Percentiles rank a stretch among this genome's conserved stretches.
These are phyloP conservation scores for Tetrahymena borealis DNA, from an alignment of 73 alveolate species.

Conservation along the genomic window DNA sequence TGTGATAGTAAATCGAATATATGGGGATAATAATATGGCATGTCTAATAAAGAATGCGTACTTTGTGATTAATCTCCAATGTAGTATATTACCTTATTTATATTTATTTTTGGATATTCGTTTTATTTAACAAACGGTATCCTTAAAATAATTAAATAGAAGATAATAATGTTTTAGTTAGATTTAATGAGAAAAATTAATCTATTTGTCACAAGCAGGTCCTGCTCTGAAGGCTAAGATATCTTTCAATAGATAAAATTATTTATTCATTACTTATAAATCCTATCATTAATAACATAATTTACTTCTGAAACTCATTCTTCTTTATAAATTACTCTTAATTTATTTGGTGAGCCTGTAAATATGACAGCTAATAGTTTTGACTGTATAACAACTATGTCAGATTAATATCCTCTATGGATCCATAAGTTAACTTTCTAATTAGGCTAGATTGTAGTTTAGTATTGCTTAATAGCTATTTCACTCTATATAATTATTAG, in stretches of 20 bases:
- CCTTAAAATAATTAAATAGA: neutral
- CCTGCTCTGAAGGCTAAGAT: neutral
- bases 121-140: neutral
- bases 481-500: too few species aligned
- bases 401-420: too few species aligned
- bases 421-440: too few species aligned
- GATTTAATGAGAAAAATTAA: neutral
- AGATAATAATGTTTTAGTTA: neutral
- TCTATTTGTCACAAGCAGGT: neutral
- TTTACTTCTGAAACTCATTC: neutral
- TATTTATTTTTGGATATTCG: neutral
- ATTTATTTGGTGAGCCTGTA: neutral
- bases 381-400: neutral
- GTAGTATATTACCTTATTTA: neutral
- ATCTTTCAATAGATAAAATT: neutral
- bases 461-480: too few species aligned
- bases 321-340: neutral
- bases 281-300: neutral
- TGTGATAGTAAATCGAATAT: neutral
- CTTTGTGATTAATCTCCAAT: neutral
- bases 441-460: too few species aligned
- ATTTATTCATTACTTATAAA: neutral
- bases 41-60: neutral
- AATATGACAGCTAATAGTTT: neutral
- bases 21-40: neutral